These are phyloP conservation scores for Heracleum sosnowskyi DNA, from an alignment of 129 eudicot genomes.

Conservation along the genomic window DNA sequence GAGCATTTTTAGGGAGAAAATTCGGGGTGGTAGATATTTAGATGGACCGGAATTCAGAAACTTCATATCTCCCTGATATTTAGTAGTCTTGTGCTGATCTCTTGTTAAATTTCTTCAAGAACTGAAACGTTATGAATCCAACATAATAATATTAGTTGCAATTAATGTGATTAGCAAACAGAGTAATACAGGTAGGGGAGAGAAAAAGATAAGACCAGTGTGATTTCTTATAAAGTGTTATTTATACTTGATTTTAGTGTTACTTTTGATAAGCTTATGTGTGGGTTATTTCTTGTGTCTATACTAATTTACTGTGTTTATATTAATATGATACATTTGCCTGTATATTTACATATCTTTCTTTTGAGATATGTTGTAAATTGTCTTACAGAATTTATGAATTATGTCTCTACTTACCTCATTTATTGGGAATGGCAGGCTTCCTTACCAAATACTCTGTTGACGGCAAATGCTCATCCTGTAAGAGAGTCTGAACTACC, in stretches of 20 bases:
- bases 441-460: conserved; percentile 54
- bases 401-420: not conserved
- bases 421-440: conserved; percentile 43
- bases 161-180: not conserved
- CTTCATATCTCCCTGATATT: not conserved
- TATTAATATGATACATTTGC: not conserved
- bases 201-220: not conserved
- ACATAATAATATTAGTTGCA: not conserved
- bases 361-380: not conserved
- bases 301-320: not conserved
- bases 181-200: not conserved
- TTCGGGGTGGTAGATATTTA: not conserved
- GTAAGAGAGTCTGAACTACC: conserved; percentile 71
- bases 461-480: conserved; percentile 61
- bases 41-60: not conserved
- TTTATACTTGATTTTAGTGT: not conserved
- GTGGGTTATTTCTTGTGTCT: not conserved
- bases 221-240: not conserved
- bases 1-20: not conserved
- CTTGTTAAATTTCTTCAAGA: not conserved
- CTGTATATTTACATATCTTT: not conserved
- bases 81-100: not conserved
- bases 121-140: not conserved
- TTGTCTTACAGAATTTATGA: not conserved
- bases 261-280: not conserved